These are phyloP conservation scores for Apiotrichum sp. DNA, from an alignment of 1,284 basidiomycete species.

Conservation along the genomic window DNA sequence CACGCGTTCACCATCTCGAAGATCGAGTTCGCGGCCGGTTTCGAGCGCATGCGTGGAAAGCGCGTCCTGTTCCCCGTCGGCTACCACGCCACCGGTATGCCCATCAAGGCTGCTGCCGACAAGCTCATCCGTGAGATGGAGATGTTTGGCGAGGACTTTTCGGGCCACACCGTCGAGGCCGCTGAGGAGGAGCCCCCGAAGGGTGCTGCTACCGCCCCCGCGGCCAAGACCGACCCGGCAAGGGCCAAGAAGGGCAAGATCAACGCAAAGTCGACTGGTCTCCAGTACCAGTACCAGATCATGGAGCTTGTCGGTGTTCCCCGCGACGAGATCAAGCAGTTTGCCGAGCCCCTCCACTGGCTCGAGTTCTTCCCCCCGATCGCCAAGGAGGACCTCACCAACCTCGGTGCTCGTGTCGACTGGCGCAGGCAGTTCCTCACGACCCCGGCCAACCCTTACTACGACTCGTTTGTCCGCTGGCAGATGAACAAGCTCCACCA, in stretches of 20 bases:
- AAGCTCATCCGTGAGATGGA: conserved; percentile 98
- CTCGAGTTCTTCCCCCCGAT: conserved; percentile 94
- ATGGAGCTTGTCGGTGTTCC: conserved; percentile 91
- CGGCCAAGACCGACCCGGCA: conserved; percentile 33
- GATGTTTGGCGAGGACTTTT: conserved; percentile 87
- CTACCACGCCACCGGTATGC: conserved; percentile 96
- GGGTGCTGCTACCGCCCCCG: conserved; percentile 10
- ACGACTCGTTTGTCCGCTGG: conserved; percentile 96
- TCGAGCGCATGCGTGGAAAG: conserved; percentile 92
- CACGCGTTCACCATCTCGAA: conserved; percentile 99
- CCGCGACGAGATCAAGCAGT: conserved; percentile 84
- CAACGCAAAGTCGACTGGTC: conserved; percentile 84
- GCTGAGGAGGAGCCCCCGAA: conserved; percentile 29
- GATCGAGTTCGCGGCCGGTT: conserved; percentile 94
- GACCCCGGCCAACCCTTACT: conserved; percentile 90
- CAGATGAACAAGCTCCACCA: conserved; percentile 90
- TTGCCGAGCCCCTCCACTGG: conserved; percentile 91
- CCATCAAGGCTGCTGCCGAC: conserved; percentile 95
- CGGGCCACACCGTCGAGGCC: conserved; percentile 52
- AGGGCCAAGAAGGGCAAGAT: conserved; percentile 98
- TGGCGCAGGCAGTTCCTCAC: conserved; percentile 96
- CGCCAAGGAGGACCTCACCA: conserved; percentile 78
- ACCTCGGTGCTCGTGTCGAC: conserved; percentile 89
- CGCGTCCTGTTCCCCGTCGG: conserved; percentile 91
- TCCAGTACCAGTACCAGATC: conserved; percentile 98